Conservation (phyloP, 768 basidiomycete genomes). For the Lanmaoa pseudosensibilis region DNA sequence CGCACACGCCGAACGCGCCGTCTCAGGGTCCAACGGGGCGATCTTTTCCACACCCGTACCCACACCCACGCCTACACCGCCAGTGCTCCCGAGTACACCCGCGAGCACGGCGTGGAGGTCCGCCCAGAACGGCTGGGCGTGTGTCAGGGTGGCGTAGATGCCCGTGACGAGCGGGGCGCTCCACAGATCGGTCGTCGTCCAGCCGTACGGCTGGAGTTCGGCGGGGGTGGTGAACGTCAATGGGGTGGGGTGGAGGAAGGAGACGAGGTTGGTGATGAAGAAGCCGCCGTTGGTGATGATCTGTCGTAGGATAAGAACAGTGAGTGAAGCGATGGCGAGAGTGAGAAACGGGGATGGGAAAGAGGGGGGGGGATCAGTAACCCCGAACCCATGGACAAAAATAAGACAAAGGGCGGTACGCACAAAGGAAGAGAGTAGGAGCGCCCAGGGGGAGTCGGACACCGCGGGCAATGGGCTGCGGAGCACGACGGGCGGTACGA, state of each 20-base stretch:
- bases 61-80: slow-evolving; percentile 9
- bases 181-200: slow-evolving; percentile 86
- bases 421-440: slow-evolving; percentile 72
- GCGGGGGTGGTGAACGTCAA: slow-evolving; percentile 71
- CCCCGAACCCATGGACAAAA: background rate
- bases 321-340: background rate
- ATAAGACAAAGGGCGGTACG: slow-evolving; percentile 23
- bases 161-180: slow-evolving; percentile 76
- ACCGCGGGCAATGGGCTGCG: slow-evolving; percentile 50
- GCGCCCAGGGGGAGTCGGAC: slow-evolving; percentile 70
- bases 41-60: slow-evolving; percentile 23
- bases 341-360: background rate
- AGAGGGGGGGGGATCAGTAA: too few species aligned
- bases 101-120: slow-evolving; percentile 52
- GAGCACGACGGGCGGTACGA: slow-evolving; percentile 70
- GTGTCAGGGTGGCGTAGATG: slow-evolving; percentile 79
- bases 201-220: slow-evolving; percentile 80
- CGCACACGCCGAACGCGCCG: slow-evolving; percentile 72
- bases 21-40: slow-evolving; percentile 57
- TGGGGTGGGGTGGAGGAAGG: slow-evolving; percentile 71
- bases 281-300: slow-evolving; percentile 77
- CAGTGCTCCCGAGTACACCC: slow-evolving; percentile 40
- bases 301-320: slow-evolving; percentile 35
- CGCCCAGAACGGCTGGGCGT: slow-evolving; percentile 84
- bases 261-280: slow-evolving; percentile 74